Evolutionary conservation across 352 stramenopile species (phyloP), one percentile per base, ranked within the genome.

Genomic region (Phytopythium montanum): DNA sequence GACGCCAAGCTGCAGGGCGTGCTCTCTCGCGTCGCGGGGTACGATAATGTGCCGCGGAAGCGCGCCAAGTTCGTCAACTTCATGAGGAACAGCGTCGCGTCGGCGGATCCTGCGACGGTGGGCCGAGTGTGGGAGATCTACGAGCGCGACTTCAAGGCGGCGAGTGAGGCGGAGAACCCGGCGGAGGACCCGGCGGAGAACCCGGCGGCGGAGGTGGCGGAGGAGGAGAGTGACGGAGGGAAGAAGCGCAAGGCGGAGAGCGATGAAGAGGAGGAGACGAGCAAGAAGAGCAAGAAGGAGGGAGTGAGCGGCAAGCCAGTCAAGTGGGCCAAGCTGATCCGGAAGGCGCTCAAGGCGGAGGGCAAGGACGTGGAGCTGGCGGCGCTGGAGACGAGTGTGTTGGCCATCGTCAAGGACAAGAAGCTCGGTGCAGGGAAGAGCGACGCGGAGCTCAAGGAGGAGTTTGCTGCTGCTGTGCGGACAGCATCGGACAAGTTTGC

Each of bases 61-160:
- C 87, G 97, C 63, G 81, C 89, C 66, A 98, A 98, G 67, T 98
- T 98, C 60, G 63, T 90, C 60, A 97, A 97, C 72, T 97, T 97
- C 64, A 77, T 95, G 54, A 77, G 72, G 57, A 97, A 97, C 70
- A 93, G 76, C 63, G 75, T 96, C 41, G 73, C 73, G 34, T 49
- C 91, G 21, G 63, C 64, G 10, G 72, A 88, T 54, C 56, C 68
- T 33, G 44, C 59, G 29, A 70, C 80, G 13, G 72, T 91, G 21
- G 76, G 92, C 31, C 76, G 77, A 18, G 68, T 92, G 8, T 97
- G 82, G 81, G 73, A 49, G 0, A 81, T 94, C 33, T 81, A 94
- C 21, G 85, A 94, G 49, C 72, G 69, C 14, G 66, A 66, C 21
- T 87, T 87, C 55, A 90, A 91, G 57, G 67, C 73, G 14, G 70